Evolutionary conservation across 2,329 filamentous ascomycete genomes (phyloP).

Genomic region (Alternaria burnsii): DNA sequence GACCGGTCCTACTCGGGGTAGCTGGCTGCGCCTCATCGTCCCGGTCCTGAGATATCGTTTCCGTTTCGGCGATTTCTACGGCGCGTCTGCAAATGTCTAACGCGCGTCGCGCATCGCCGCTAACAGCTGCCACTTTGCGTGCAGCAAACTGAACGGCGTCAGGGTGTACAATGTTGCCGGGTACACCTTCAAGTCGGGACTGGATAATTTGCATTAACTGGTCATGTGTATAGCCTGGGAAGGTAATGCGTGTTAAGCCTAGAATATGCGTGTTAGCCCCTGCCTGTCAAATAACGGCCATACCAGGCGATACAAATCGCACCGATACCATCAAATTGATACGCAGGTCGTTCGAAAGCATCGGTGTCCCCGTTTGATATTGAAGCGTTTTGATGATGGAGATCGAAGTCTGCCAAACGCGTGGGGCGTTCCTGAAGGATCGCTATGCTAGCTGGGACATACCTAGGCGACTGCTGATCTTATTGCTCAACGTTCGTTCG

Average conservation of each 20-base stretch:
- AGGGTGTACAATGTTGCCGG: constrained; percentile 86
- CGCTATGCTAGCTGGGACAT: constrained; percentile 33
- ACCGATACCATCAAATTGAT: constrained; percentile 28
- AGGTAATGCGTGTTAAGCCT: constrained; percentile 91
- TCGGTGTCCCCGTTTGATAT: constrained; percentile 28
- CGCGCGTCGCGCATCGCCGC: constrained; percentile 89
- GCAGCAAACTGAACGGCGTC: constrained; percentile 97
- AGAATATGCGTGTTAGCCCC: constrained; percentile 38
- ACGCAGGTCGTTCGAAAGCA: constrained; percentile 21
- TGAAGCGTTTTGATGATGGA: constrained; percentile 21
- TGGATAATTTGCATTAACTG: constrained; percentile 98
- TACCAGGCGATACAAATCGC: constrained; percentile 24
- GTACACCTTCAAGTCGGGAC: constrained; percentile 87
- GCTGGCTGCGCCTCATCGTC: constrained; percentile 55
- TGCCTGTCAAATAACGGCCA: constrained; percentile 31
- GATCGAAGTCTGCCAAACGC: constrained; percentile 7
- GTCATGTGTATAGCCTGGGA: constrained; percentile 95
- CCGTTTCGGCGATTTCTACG: constrained; percentile 90
- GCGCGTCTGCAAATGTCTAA: constrained; percentile 95
- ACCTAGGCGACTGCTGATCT: constrained; percentile 83
- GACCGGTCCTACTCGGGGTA: constrained; percentile 69
- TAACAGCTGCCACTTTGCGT: constrained; percentile 95
- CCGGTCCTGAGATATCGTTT: constrained; percentile 54
- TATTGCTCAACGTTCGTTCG: constrained; percentile 95
- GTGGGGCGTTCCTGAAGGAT: constrained; percentile 31